Evolutionary conservation across 176 grass and related monocot genomes (phyloP), one percentile per base, ranked within the genome.

Genomic region (Avena sativa): DNA sequence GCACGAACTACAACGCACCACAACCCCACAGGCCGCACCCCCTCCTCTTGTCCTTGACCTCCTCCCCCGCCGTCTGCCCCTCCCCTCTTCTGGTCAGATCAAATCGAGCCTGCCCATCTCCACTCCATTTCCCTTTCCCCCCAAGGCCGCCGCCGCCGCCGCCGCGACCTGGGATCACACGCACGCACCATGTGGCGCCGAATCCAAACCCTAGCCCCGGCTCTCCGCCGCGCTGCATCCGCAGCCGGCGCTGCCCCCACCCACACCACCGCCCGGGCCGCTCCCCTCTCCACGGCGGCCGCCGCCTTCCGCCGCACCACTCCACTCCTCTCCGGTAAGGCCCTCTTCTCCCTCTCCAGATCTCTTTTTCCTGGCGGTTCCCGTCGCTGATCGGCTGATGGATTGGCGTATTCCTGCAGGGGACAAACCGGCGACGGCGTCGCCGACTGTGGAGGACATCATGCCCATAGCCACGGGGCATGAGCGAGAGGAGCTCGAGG

Each of bases 381-480:
- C n/a, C 38, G 2, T 34, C 44, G 32, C 81, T 88, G 63, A 83
- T 85, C 36, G 83, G 79, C 77, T 81, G 65, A 50, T 19, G 25
- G 26, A 61, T 84, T 72, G 38, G 87, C 20, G 57, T 84, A 60
- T 72, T 72, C 79, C 30, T 86, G 91, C 83, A 95, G 95, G 23
- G 20, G 86, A 90, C 80, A 89, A 89, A 55, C 91, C 93, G 19
- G 78, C 69, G 76, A 81, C 87, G 84, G 85, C 21, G 57, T 78
- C 83, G 79, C 88, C 21, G 80, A 86, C 23, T 17, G 85, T 95
- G 89, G 95, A 95, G 87, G 93, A 95, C 13, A 91, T 95, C 76
- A 79, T 95, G 87, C 95, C 95, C 79, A 93, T 97, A 71, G 95
- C 93, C 50, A 97, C 95, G 26, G 93, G 95, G 57, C 87, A 86